Evolutionary conservation across 768 basidiomycete genomes (phyloP).

Genomic region (Boletus pseudo-olivaceus): DNA sequence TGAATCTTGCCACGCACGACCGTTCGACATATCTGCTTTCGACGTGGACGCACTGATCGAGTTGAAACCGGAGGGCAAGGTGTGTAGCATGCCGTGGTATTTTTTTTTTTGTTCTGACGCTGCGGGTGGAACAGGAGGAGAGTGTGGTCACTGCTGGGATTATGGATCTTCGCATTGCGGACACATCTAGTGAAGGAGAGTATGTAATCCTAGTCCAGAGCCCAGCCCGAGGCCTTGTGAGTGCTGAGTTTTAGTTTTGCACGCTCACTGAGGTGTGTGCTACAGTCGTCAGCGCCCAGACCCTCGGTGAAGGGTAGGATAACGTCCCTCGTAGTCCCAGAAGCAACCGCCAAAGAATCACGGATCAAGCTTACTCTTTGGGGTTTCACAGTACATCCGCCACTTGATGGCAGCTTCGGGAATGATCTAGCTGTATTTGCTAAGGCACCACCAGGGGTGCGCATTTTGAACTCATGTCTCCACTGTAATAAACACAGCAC

Average conservation of each 20-base stretch:
- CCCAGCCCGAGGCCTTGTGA: constrained; percentile 54
- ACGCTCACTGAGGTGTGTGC: constrained; percentile 1
- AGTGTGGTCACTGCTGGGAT: constrained; percentile 61
- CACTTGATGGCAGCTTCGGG: constrained; percentile 61
- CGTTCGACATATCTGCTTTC: constrained; percentile 57
- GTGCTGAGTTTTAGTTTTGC: constrained; percentile 19
- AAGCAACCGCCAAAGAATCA: constrained; percentile 74
- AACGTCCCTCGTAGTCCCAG: constrained; percentile 57
- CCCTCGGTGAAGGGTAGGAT: constrained; percentile 64
- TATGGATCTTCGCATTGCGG: constrained; percentile 56
- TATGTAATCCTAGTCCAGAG: constrained; percentile 51
- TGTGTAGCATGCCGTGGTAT: constrained; percentile 26
- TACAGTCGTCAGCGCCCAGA: constrained; percentile 43
- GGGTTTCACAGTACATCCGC: constrained; percentile 60
- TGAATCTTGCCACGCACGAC: constrained; percentile 30
- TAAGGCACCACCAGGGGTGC: constrained; percentile 85
- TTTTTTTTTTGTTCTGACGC: constrained; percentile 3
- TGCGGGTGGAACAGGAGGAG: constrained; percentile 50
- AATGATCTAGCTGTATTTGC: constrained; percentile 58
- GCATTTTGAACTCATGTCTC: constrained; percentile 27
- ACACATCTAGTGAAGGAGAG: constrained; percentile 38
- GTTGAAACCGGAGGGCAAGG: constrained; percentile 69
- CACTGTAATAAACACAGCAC: not conserved
- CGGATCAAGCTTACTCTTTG: constrained; percentile 59
- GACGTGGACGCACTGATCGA: constrained; percentile 65